phyloP scores from a whole-genome alignment of 2,329 filamentous ascomycete genomes.

The Sclerotinia borealis region DNA sequence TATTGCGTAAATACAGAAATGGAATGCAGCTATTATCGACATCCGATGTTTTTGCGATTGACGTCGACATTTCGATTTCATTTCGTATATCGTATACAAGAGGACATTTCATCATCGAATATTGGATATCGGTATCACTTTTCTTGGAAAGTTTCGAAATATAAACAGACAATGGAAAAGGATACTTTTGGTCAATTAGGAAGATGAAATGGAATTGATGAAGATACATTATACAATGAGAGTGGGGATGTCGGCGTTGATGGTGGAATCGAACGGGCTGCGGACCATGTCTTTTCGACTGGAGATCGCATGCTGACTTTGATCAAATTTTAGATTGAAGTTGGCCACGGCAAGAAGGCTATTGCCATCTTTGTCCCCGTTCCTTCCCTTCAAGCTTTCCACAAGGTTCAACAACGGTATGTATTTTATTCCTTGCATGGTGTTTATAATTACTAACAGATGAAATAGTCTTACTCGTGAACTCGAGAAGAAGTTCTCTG shows the following conservation, averaged over 20 bases:
- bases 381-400: constrained; percentile 96
- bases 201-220: constrained; percentile 20
- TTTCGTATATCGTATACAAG: constrained; percentile 13
- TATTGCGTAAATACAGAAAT: not conserved
- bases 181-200: not conserved
- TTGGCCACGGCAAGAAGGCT: constrained; percentile 99
- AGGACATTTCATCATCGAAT: constrained; percentile 10
- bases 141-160: not conserved
- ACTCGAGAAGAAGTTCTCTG: constrained; percentile 99
- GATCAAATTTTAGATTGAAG: constrained; percentile 82
- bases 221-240: constrained; percentile 17
- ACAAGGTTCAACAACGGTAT: constrained; percentile 99
- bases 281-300: constrained; percentile 53
- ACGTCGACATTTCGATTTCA: constrained; percentile 10
- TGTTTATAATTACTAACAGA: not conserved
- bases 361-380: constrained; percentile 99
- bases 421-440: constrained; percentile 32
- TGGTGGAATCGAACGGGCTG: constrained; percentile 67
- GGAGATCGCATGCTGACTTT: constrained; percentile 72
- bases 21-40: constrained; percentile 11
- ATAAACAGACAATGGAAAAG: not conserved
- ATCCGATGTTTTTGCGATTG: constrained; percentile 9
- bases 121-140: constrained; percentile 3
- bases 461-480: constrained; percentile 83
- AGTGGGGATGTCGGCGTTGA: constrained; percentile 27